These are phyloP conservation scores for Arxiozyma bovina DNA, from an alignment of 1,139 yeast species.

Conservation along the genomic window DNA sequence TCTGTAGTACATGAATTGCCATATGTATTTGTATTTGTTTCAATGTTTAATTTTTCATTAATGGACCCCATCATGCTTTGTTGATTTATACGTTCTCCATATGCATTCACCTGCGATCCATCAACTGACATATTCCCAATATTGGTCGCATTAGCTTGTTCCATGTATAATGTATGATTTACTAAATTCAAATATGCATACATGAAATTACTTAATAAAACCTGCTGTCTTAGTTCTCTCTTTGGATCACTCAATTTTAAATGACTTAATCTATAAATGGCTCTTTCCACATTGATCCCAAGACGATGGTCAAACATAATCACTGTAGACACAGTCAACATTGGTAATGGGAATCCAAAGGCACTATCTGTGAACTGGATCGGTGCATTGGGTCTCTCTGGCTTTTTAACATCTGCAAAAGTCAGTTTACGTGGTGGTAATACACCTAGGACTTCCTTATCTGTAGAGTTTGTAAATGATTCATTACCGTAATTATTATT, in stretches of 20 bases:
- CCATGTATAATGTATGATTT: constrained; percentile 75
- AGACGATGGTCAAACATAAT: constrained; percentile 77
- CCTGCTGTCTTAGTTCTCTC: constrained; percentile 85
- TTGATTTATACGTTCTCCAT: not conserved
- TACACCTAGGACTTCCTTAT: not conserved
- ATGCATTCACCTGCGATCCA: not conserved
- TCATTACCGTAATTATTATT: too few relatives aligned
- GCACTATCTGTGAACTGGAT: constrained; percentile 73
- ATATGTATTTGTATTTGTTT: not conserved
- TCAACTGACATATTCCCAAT: not conserved
- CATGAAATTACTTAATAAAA: constrained; percentile 88
- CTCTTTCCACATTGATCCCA: constrained; percentile 92
- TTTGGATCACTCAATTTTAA: constrained; percentile 89
- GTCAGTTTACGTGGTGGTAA: constrained; percentile 30
- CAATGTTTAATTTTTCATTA: not conserved
- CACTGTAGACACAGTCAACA: constrained; percentile 63
- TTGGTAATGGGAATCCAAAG: constrained; percentile 79
- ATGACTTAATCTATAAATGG: constrained; percentile 86
- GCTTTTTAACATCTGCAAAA: constrained; percentile 29
- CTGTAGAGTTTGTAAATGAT: not conserved
- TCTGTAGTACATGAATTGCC: constrained; percentile 8
- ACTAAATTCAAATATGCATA: constrained; percentile 91
- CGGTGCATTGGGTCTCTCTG: constrained; percentile 52
- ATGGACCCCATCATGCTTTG: not conserved
- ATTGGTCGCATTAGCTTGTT: constrained; percentile 31